These are phyloP conservation scores for Phytophthora megakarya DNA, from an alignment of 352 stramenopile genomes.

Conservation along the genomic window DNA sequence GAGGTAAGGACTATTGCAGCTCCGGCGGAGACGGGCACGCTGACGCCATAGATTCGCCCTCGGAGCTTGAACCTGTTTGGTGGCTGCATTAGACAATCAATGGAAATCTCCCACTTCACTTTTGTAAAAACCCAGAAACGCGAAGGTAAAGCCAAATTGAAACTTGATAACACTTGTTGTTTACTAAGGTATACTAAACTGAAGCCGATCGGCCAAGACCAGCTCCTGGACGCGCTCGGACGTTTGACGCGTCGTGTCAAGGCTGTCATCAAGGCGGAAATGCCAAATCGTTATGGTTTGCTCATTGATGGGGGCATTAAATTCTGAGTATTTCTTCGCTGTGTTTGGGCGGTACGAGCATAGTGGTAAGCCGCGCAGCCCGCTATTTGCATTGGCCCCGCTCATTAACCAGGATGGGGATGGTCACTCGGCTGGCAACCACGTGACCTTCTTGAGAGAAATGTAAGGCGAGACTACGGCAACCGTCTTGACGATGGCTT, in stretches of 20 bases:
- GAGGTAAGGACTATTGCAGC: background rate
- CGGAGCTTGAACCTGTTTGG: background rate
- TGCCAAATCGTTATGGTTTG: no score
- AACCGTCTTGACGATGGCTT: background rate
- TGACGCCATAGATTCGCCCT: background rate
- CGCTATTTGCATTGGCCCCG: background rate
- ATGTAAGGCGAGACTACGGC: background rate
- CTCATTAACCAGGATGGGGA: no score
- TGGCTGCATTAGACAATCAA: background rate
- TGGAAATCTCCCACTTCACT: background rate
- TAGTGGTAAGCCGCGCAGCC: background rate
- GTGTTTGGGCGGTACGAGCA: constrained; percentile 2
- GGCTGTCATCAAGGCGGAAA: background rate
- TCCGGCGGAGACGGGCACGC: background rate
- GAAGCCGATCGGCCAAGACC: background rate
- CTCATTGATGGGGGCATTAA: background rate
- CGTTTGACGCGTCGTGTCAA: background rate
- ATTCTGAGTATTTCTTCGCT: background rate
- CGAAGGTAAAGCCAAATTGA: background rate
- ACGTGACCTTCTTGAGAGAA: background rate
- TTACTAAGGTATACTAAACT: background rate
- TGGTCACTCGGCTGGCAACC: background rate
- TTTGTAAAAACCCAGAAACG: background rate
- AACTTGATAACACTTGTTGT: no score
- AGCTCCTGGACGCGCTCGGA: background rate